Evolutionary conservation across 441 rosid species (phyloP).

Genomic region (Metrosideros polymorpha): DNA sequence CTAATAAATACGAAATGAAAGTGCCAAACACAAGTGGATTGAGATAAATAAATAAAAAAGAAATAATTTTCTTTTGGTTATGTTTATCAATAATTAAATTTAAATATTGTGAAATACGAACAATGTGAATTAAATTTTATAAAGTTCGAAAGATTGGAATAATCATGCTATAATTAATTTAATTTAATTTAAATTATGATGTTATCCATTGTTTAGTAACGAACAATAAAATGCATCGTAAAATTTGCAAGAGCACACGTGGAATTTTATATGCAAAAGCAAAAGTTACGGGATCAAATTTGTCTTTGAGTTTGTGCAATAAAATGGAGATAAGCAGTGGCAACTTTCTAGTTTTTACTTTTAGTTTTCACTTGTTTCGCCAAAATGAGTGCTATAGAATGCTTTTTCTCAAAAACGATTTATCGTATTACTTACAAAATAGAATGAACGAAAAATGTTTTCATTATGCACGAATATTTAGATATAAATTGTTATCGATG

Average conservation of each 20-base stretch:
- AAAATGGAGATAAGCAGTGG: fast-evolving
- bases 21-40: too few relatives aligned
- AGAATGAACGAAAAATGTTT: too few relatives aligned
- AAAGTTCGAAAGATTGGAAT: not conserved
- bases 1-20: too few relatives aligned
- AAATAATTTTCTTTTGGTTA: too few relatives aligned
- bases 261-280: not conserved
- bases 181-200: not conserved
- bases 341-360: not conserved
- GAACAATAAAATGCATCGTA: not conserved
- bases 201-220: fast-evolving
- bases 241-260: fast-evolving
- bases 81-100: too few relatives aligned
- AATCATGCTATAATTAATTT: not conserved
- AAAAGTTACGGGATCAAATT: not conserved
- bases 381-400: too few relatives aligned
- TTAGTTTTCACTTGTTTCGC: too few relatives aligned
- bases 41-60: not conserved
- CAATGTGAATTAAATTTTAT: not conserved
- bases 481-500: too few relatives aligned
- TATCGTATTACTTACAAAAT: too few relatives aligned
- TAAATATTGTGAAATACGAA: not conserved
- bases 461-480: too few relatives aligned
- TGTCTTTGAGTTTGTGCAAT: fast-evolving
- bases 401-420: too few relatives aligned